Conservation (phyloP, 176 grass and related monocot species). For the Cenchrus purpureus region DNA sequence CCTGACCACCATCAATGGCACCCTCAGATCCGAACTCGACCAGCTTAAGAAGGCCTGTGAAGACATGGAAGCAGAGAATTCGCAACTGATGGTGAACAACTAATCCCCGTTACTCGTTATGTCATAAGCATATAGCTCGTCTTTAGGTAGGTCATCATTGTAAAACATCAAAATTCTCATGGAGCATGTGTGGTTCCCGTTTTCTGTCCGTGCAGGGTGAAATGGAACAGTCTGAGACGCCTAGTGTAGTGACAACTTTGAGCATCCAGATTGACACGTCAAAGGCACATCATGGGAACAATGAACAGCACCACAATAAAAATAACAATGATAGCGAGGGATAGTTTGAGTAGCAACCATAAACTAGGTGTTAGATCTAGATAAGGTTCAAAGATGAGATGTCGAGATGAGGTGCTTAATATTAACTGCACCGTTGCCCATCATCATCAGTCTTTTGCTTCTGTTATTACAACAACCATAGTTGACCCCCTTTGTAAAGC, state of each 20-base stretch:
- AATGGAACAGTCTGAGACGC: slow-evolving; percentile 32
- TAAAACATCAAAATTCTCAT: background rate
- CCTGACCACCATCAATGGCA: slow-evolving; percentile 40
- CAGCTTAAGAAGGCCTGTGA: slow-evolving; percentile 60
- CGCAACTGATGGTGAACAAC: slow-evolving; percentile 52
- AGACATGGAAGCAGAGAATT: slow-evolving; percentile 67
- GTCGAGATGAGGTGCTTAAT: slow-evolving; percentile 12
- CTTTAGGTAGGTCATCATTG: background rate
- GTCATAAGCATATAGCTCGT: background rate
- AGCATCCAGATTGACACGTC: slow-evolving; percentile 48
- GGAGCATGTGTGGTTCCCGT: background rate
- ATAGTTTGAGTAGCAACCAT: slow-evolving; percentile 21
- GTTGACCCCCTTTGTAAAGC: background rate
- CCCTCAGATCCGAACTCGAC: slow-evolving; percentile 55
- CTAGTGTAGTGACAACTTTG: slow-evolving; percentile 35
- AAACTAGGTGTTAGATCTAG: slow-evolving; percentile 7
- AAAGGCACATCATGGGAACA: slow-evolving; percentile 2
- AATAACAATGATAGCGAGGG: slow-evolving; percentile 23
- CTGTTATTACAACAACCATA: background rate
- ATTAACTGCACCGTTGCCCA: background rate
- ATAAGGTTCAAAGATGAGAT: background rate
- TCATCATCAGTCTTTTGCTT: background rate
- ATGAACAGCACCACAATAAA: background rate
- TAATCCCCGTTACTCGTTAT: background rate
- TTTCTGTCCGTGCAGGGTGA: slow-evolving; percentile 38